Evolutionary conservation across 495 filamentous ascomycete species (phyloP), one percentile per base, ranked within the genome.

Genomic region (Aspergillus sclerotiicarbonarius): DNA sequence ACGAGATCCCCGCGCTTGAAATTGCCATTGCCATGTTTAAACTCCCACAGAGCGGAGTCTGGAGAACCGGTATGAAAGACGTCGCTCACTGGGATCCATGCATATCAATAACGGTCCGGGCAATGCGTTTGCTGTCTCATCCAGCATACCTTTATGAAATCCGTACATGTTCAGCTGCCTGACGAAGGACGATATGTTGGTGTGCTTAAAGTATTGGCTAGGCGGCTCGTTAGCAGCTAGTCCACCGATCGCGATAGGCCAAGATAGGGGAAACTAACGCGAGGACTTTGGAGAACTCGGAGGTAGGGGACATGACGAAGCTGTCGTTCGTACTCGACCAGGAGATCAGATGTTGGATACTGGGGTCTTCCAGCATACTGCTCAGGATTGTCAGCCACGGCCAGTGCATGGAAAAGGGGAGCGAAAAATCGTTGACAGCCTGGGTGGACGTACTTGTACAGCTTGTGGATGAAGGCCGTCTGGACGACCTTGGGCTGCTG

Each of bases 91-190:
- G 61, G 45, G 55, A 47, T 8, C 33, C 30, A 57, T 54, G 43
- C 54, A 31, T 30, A 54, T 64, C 54, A 66, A 55, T 45, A 47
- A 56, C 53, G 13, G 21, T 56, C n/a, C 6, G 32, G n/a, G 15
- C n/a, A 49, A 51, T 54, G 16, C 43, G 33, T 33, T 39, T 32
- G 33, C n/a, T 12, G 19, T 21, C 6, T 20, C 31, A 20, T 21
- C 46, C 51, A 19, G 43, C 80, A 50, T 79, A 94, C 94, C 94
- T 91, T 98, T 98, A 74, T 98, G 94, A 77, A 98, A 98, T 2
- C 94, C 94, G 65, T 98, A 98, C 94, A 98, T 98, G 69, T 98
- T 98, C 53, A 98, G 78, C 74, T 98, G 94, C 49, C 94, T 85
- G 35, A 98, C 94, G 69, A 98, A 98, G 9, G 94, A 98, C 5